Base-by-base conservation (phyloP, 1,284 basidiomycete species). In the Trichosporon ovoides region DNA sequence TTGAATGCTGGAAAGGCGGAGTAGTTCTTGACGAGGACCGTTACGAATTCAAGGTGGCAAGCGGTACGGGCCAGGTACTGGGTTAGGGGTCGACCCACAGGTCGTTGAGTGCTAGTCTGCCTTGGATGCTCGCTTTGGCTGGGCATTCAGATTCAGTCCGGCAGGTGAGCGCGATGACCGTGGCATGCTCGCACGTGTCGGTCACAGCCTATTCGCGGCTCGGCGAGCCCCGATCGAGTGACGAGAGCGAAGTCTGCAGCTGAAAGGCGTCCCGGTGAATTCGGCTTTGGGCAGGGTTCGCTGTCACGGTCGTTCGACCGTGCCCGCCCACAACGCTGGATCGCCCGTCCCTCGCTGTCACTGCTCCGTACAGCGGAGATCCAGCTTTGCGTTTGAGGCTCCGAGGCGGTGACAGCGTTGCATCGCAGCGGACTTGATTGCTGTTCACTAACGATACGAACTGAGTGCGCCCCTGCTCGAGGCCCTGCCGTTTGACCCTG, bases 1-100 rank as follows among this genome's bases (percentile, higher is more conserved):
- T 48, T 22, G 24, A 18, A n/a, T 11, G 22, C n/a, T 16, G 43
- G 28, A 16, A 1, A 22, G n/a, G 18, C 22, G 24, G 28, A 6
- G n/a, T 38, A 18, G 43, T 48, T 31, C 22, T n/a, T 48, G 22
- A 12, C n/a, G 43, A 48, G 16, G 28, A 22, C n/a, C 43, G 43
- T 48, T 31, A 48, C 43, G 43, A 48, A 28, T 22, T 48, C 43
- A 48, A 48, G 28, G 43, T 48, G 43, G 43, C 43, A 48, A 48
- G 43, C 11, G 14, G 24, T 16, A 9, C 7, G 24, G 43, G 16
- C 16, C 24, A 48, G 43, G 13, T 48, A 16, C 43, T 14, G 43
- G n/a, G n/a, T n/a, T 7, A 22, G 22, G 43, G 38, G 43, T 48
- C 22, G 28, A 48, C 28, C 43, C 22, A 48, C 43, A n/a, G n/a